Evolutionary conservation across 805 yeast species (phyloP), one percentile per base, ranked within the genome.

Genomic region (Nadsonia fulvescens): DNA sequence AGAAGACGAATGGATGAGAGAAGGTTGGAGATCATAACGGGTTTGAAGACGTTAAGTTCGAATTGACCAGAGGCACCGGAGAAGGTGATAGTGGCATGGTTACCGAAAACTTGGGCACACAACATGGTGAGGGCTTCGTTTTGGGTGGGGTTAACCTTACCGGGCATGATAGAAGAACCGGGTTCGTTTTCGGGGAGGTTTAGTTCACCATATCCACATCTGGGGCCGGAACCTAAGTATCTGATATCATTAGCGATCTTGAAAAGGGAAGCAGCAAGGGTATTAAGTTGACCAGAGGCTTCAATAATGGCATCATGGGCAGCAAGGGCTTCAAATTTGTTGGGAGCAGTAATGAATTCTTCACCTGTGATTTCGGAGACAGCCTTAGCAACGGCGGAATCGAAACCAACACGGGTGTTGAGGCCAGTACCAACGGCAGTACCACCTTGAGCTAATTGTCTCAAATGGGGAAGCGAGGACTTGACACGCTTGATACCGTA

Each of bases 61-160:
- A 89, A 89, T 62, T 89, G 98, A 43, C 98, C 98, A 20, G 93
- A 78, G 19, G 98, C 95, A 48, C 98, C 98, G 22, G 94, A 92
- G 50, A 79, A 81, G 18, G 96, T 83, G 57, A 89, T 78, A 37
- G 94, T 70, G 23, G 93, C 57, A 57, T 89, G 73, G 71, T 89
- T 89, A 53, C 98, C 98, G 51, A 89, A 81, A 14, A 89, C 95
- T 64, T 89, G 98, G 37, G 89, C 69, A 51, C 93, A 82, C 35
- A 86, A 94, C 93, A 89, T 91, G 37, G 96, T 89, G 52, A 89
- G 61, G 29, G 98, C 98, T 66, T 89, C 98, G 55, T 83, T 83
- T 63, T 89, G 98, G 31, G 98, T 89, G 39, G 98, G 98, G 67
- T 89, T 89, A 37, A 89, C 95, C 62, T 89, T 89, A 51, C 98